Base-by-base conservation (phyloP, 1,139 yeast species). In the Kurtzmaniella quercitrusa region DNA sequence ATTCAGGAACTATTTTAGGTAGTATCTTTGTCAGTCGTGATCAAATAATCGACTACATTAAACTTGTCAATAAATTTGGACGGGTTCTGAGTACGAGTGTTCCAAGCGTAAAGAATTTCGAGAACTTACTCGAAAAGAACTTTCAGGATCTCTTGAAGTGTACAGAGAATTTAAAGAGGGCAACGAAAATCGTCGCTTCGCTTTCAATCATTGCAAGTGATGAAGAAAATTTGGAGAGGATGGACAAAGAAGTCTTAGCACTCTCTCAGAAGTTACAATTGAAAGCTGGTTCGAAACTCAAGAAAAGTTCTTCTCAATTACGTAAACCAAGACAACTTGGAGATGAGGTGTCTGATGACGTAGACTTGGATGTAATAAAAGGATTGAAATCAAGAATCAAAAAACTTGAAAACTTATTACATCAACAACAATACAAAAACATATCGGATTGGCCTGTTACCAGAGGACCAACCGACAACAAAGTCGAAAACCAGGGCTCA, bases 371-470 rank as follows among this genome's bases (percentile, higher is more conserved):
- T 36, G 50, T 76, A 11, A 64, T 81, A 3, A 71, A 70, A 49
- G 86, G 85, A 0, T 76, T 83, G 47, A 78, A 80, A 52, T 60
- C 69, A 16, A 61, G 89, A 43, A 81, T 84, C 19, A 75, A 71
- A 49, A 84, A 81, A 50, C 65, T 84, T 39, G 94, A 85, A 52
- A 79, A 75, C 45, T 60, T 84, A 26, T 59, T 85, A 12, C 89
- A 84, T 55, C 88, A 83, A 50, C 81, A 78, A 38, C 84, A 77
- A 48, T 80, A 75, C 53, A 74, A 76, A 41, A 76, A 79, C 46
- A 65, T 80, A 22, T 68, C 72, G n/a, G 72, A 68, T 34, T 80
- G 86, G 86, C 84, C 86, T 2, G 68, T 61, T 3, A 55, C 56
- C 2, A 52, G 58, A 41, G 51, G 49, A 11, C 37, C 37, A 2